phyloP scores from a whole-genome alignment of 2,329 filamentous ascomycete species.

The Aspergillus quadrilineatus region DNA sequence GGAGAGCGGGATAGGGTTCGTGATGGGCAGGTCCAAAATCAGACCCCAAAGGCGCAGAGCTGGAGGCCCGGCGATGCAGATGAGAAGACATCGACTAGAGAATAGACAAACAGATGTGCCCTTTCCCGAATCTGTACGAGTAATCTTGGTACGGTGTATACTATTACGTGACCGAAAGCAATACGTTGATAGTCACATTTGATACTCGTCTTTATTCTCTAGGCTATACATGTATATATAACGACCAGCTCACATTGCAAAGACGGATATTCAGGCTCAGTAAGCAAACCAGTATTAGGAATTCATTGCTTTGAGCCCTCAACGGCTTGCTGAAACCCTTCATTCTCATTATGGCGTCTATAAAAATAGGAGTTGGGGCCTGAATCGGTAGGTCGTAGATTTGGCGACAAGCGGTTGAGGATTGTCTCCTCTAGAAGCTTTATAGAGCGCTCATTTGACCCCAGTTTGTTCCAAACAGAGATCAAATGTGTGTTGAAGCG shows the following conservation, averaged over 20 bases:
- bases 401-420: constrained; percentile 68
- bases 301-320: constrained; percentile 4
- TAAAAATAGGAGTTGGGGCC: constrained; percentile 59
- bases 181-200: neutral
- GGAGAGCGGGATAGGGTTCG: constrained; percentile 23
- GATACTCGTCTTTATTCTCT: neutral
- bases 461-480: constrained; percentile 90
- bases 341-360: constrained; percentile 86
- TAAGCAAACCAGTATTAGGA: neutral
- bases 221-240: neutral
- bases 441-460: constrained; percentile 74
- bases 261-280: no score
- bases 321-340: constrained; percentile 64
- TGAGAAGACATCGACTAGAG: constrained; percentile 1
- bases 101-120: neutral
- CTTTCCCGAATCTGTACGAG: neutral
- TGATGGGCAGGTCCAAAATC: constrained; percentile 9
- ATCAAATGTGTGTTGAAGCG: constrained; percentile 88
- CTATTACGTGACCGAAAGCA: neutral
- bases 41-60: constrained; percentile 1
- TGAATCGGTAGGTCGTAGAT: constrained; percentile 66
- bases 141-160: neutral
- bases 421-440: constrained; percentile 72
- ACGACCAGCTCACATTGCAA: neutral
- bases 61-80: constrained; percentile 7